Evolutionary conservation across 2,329 filamentous ascomycete genomes (phyloP), one percentile per base, ranked within the genome.

Genomic region (Trichophyton rubrum): DNA sequence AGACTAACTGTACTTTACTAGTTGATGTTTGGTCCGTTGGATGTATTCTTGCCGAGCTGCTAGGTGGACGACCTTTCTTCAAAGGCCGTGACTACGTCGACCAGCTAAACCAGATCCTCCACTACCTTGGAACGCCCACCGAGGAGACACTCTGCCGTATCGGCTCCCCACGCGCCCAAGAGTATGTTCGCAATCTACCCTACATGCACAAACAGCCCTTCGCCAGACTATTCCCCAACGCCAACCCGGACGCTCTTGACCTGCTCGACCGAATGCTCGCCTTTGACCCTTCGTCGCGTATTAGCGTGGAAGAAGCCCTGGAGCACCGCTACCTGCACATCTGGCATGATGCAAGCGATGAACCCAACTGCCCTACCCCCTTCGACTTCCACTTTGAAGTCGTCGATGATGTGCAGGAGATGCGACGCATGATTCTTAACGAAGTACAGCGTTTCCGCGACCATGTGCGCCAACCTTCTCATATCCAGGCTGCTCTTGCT

Each of bases 1-100:
- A 56, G 22, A 59, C 41, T 55, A 55, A 55, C n/a, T 13, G 17
- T 35, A 2, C 15, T 13, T 35, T 35, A 17, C 58, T 59, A 97
- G 92, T 99, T 76, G 93, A 99, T 73, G 92, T 99, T 38, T 99
- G 93, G 93, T 99, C 93, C 7, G 92, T 99, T 49, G 93, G 93
- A 63, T 99, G 93, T 72, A 99, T 99, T 69, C 83, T 99, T 59
- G 93, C 93, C 59, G 93, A 99, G 75, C 85, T 99, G 11, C 85
- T 99, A 40, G 93, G 93, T 64, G 92, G 93, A 62, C 88, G 95
- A 62, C 93, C 93, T 49, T 99, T 99, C 82, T 97, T 99, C 82
- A 99, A 99, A 78, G 93, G 93, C 62, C 89, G 93, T 64, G 93
- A 99, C 78, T 99, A 99, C 71, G 93, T 99, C 74, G 93, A 99